Conservation (phyloP, 495 filamentous ascomycete genomes). For the Xeromyces bisporus region DNA sequence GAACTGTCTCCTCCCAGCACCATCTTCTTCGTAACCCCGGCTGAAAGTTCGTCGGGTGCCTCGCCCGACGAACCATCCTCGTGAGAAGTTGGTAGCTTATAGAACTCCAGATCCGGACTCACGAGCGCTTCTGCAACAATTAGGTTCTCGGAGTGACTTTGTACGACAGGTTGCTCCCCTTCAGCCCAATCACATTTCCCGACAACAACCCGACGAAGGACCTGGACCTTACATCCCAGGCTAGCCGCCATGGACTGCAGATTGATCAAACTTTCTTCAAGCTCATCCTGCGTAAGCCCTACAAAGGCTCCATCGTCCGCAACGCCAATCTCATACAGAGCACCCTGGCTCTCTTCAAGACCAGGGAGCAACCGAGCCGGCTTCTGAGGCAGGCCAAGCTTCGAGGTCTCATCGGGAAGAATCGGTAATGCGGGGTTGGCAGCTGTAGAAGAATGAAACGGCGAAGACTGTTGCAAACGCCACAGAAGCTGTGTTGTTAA, state of each 20-base stretch:
- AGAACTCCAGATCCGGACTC: slow-evolving; percentile 39
- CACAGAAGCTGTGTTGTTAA: slow-evolving; percentile 89
- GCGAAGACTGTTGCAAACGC: slow-evolving; percentile 88
- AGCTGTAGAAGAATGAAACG: slow-evolving; percentile 65
- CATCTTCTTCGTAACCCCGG: slow-evolving; percentile 1
- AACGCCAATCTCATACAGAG: slow-evolving; percentile 91
- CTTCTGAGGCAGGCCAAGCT: slow-evolving; percentile 36
- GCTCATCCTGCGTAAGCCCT: slow-evolving; percentile 75
- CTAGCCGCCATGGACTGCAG: slow-evolving; percentile 80
- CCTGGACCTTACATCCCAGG: slow-evolving; percentile 73
- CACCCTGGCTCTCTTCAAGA: slow-evolving; percentile 81
- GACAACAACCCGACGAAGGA: slow-evolving; percentile 69
- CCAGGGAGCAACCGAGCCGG: slow-evolving; percentile 55
- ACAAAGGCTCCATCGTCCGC: slow-evolving; percentile 87
- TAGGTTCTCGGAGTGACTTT: slow-evolving; percentile 37
- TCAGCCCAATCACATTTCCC: slow-evolving; percentile 72
- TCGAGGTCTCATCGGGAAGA: slow-evolving; percentile 44
- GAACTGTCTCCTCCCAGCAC: slow-evolving; percentile 14
- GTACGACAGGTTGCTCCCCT: slow-evolving; percentile 11
- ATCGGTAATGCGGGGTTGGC: slow-evolving; percentile 53
- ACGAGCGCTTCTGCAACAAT: slow-evolving; percentile 83
- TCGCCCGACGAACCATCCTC: slow-evolving; percentile 1
- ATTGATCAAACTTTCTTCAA: slow-evolving; percentile 75
- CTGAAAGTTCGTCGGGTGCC: background rate
- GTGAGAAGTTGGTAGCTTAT: slow-evolving; percentile 10